Evolutionary conservation across 2,329 filamentous ascomycete species (phyloP).

Genomic region (Penicillium sp.): DNA sequence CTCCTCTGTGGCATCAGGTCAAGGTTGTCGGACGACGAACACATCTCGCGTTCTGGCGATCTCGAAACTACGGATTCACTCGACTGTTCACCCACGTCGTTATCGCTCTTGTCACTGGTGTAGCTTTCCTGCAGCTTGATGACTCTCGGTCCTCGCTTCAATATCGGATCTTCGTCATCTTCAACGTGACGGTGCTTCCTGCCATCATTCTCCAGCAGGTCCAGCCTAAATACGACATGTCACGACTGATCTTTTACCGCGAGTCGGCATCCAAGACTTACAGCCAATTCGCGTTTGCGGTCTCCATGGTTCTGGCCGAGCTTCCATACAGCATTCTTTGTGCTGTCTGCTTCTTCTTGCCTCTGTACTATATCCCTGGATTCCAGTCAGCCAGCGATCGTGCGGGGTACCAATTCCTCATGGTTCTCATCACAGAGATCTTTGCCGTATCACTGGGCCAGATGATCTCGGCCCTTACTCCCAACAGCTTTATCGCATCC

Average conservation of each 20-base stretch:
- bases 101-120: slow-evolving; percentile 76
- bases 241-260: slow-evolving; percentile 80
- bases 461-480: slow-evolving; percentile 74
- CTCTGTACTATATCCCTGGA: slow-evolving; percentile 82
- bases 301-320: slow-evolving; percentile 79
- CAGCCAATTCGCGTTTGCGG: slow-evolving; percentile 74
- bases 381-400: slow-evolving; percentile 65
- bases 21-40: slow-evolving; percentile 73
- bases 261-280: slow-evolving; percentile 88
- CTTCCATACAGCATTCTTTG: slow-evolving; percentile 83
- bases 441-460: slow-evolving; percentile 83
- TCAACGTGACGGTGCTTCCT: slow-evolving; percentile 81
- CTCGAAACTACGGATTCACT: slow-evolving; percentile 86
- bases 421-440: slow-evolving; percentile 79
- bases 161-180: slow-evolving; percentile 86
- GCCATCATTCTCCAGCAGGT: slow-evolving; percentile 82
- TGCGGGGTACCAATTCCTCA: slow-evolving; percentile 85
- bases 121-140: slow-evolving; percentile 78
- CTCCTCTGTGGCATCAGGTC: slow-evolving; percentile 77
- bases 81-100: slow-evolving; percentile 81
- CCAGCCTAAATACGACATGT: slow-evolving; percentile 80
- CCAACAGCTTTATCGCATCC: slow-evolving; percentile 75
- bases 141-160: slow-evolving; percentile 76
- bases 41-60: slow-evolving; percentile 80
- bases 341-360: slow-evolving; percentile 78